Base-by-base conservation (phyloP, 192 early-diverging fungal species). In the Gonapodya prolifera region DNA sequence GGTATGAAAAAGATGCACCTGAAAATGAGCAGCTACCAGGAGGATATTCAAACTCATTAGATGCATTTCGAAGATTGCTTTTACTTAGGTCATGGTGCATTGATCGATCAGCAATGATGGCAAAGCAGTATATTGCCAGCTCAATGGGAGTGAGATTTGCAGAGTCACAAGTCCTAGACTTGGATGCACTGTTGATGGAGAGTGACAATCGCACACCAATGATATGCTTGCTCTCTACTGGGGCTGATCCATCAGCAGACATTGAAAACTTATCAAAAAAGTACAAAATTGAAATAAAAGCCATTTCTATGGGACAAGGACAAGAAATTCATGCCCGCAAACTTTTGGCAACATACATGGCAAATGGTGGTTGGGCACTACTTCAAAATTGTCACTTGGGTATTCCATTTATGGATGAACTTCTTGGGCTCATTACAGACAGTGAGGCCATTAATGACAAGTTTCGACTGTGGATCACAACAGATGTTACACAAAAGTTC, bases 291-390 rank as follows among this genome's bases (percentile, higher is more conserved):
- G 88, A 90, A 78, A 89, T 89, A 77, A 90, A 90, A 77, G 88
- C 89, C 1, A 90, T 90, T 82, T 89, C 87, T 74, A 90, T 90
- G 89, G 89, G 89, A 34, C 89, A 90, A 81, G 89, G 89, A 13
- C 89, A 90, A 75, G 89, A 90, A 29, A 83, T 90, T 1, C 89
- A 90, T 69, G 89, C 89, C 1, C 81, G 89, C 30, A 90, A 89
- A 76, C 78, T 89, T 1, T 80, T 90, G 1, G 83, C 83, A 30
- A 80, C 85, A 18, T 90, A 88, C 75, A 90, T 90, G 87, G 82
- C 85, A 18, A 88, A 83, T 69, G 89, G 89, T 35, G 89, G 89
- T 16, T 90, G 89, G 89, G 87, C 86, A 17, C 78, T 90, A 32
- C 76, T 90, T 32, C 89, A 90, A 80, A 90, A 90, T 80, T 90